phyloP scores from a whole-genome alignment of 345 rosid genomes.

The Microthlaspi erraticum region DNA sequence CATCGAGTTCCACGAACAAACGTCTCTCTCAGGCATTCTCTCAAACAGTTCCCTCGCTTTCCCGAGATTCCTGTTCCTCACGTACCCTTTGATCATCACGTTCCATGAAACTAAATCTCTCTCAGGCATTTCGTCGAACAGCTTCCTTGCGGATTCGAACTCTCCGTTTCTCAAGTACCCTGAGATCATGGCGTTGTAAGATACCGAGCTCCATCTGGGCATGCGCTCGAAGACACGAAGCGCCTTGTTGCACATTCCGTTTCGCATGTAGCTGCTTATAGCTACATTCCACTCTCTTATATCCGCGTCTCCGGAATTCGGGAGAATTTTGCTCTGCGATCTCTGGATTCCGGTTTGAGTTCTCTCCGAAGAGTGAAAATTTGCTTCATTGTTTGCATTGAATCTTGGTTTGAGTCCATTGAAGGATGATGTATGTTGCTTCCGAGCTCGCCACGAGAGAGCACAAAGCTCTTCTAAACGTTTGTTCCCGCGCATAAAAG shows the following conservation, averaged over 20 bases:
- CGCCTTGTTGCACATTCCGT: slow-evolving; percentile 50
- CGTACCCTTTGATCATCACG: slow-evolving; percentile 66
- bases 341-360: slow-evolving; percentile 28
- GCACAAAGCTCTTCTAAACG: slow-evolving; percentile 4
- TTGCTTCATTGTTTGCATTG: neutral
- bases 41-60: slow-evolving; percentile 57
- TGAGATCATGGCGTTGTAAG: slow-evolving; percentile 64
- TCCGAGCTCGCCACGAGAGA: slow-evolving; percentile 4
- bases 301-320: slow-evolving; percentile 45
- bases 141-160: slow-evolving; percentile 50
- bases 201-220: slow-evolving; percentile 64
- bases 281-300: slow-evolving; percentile 57
- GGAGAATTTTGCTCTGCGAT: slow-evolving; percentile 9
- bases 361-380: slow-evolving; percentile 50
- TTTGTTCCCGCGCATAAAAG: slow-evolving; percentile 25
- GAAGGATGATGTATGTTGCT: slow-evolving; percentile 6
- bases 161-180: slow-evolving; percentile 51
- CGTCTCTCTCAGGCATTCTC: slow-evolving; percentile 62
- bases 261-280: slow-evolving; percentile 64
- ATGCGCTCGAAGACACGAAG: slow-evolving; percentile 53
- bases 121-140: slow-evolving; percentile 62
- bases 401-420: slow-evolving; percentile 10
- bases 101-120: slow-evolving; percentile 68
- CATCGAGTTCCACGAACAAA: slow-evolving; percentile 77
- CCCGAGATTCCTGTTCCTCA: slow-evolving; percentile 59